Conservation (phyloP, 306 rosid species). For the Leucaena leucocephala region DNA sequence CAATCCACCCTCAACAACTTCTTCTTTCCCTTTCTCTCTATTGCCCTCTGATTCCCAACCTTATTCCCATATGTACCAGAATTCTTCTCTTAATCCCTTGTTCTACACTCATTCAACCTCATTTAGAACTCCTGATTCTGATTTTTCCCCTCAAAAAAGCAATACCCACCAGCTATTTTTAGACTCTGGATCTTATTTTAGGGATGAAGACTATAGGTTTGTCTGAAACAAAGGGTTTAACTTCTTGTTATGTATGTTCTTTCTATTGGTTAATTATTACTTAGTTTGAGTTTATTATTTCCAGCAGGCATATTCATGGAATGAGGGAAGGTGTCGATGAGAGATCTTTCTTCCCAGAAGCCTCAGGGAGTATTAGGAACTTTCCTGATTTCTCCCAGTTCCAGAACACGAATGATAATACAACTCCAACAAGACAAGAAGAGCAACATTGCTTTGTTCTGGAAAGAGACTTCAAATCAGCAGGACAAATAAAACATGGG, state of each 20-base stretch:
- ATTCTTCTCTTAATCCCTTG: slow-evolving; percentile 56
- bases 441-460: slow-evolving; percentile 79
- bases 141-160: slow-evolving; percentile 50
- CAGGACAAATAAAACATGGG: slow-evolving; percentile 51
- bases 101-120: slow-evolving; percentile 53
- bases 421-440: slow-evolving; percentile 8
- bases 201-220: slow-evolving; percentile 72
- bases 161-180: slow-evolving; percentile 62
- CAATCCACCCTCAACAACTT: slow-evolving; percentile 47
- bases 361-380: slow-evolving; percentile 61
- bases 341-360: slow-evolving; percentile 82
- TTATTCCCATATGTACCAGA: slow-evolving; percentile 54
- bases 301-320: slow-evolving; percentile 64
- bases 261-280: not conserved
- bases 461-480: slow-evolving; percentile 89
- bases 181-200: slow-evolving; percentile 68
- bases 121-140: slow-evolving; percentile 58
- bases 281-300: slow-evolving; percentile 24
- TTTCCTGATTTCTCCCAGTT: slow-evolving; percentile 46
- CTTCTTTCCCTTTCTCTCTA: slow-evolving; percentile 58
- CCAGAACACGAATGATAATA: slow-evolving; percentile 48
- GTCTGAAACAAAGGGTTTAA: not conserved
- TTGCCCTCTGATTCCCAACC: slow-evolving; percentile 48
- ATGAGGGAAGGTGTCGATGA: slow-evolving; percentile 75
- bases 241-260: not conserved